A percentile compares a stretch with the other conserved stretches of the same genome.
These are phyloP conservation scores for Penicillium canescens DNA, from an alignment of 495 filamentous ascomycete genomes.

Conservation along the genomic window DNA sequence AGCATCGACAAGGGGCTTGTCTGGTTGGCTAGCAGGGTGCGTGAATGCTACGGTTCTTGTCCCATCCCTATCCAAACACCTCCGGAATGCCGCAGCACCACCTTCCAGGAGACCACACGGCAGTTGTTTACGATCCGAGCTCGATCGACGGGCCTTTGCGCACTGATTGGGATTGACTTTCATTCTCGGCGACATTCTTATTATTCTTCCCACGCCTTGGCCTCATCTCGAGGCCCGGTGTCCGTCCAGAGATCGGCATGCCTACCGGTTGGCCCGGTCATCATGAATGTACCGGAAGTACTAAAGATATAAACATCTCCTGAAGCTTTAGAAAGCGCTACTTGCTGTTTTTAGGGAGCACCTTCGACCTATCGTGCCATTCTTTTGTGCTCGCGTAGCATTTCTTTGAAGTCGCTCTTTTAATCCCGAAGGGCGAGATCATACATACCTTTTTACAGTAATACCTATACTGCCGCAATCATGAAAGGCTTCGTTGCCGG, in stretches of 20 bases:
- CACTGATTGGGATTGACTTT: slow-evolving; percentile 2
- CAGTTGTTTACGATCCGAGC: slow-evolving; percentile 15
- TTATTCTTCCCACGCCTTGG: background rate
- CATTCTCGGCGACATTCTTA: slow-evolving; percentile 32
- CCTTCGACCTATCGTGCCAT: slow-evolving; percentile 18
- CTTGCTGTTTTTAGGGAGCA: slow-evolving; percentile 2
- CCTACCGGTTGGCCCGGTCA: slow-evolving; percentile 5
- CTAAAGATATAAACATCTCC: slow-evolving; percentile 27
- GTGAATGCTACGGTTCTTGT: slow-evolving; percentile 19
- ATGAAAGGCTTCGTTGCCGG: slow-evolving; percentile 46
- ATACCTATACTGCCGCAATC: slow-evolving; percentile 6
- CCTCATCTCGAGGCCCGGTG: background rate
- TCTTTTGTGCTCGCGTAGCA: slow-evolving; percentile 23
- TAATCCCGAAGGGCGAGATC: slow-evolving; percentile 6
- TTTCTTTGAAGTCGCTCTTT: slow-evolving; percentile 32
- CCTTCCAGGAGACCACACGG: slow-evolving; percentile 2
- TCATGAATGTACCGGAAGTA: slow-evolving; percentile 24
- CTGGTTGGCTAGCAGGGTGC: slow-evolving; percentile 13
- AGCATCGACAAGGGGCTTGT: background rate
- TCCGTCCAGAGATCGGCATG: slow-evolving; percentile 13
- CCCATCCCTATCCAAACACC: slow-evolving; percentile 7
- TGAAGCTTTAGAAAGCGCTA: background rate
- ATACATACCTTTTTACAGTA: slow-evolving; percentile 15
- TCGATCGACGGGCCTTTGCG: background rate
- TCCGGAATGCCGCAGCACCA: slow-evolving; percentile 22